Base-by-base conservation (phyloP, 2,329 filamentous ascomycete genomes). In the Penicillium sp. region DNA sequence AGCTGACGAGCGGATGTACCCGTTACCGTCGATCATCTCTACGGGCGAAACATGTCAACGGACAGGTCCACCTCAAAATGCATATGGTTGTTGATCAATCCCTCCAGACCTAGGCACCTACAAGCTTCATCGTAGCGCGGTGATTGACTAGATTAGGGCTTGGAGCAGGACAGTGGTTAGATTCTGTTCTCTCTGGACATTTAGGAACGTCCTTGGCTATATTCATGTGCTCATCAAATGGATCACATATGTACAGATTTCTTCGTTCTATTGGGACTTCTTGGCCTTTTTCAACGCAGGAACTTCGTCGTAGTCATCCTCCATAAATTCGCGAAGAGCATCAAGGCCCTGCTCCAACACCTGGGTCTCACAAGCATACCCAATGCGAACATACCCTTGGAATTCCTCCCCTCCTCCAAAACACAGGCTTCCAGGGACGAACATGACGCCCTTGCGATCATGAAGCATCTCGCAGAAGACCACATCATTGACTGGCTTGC, bases 351-450 rank as follows among this genome's bases (percentile, higher is more conserved):
- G 76, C 58, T 79, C 73, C 45, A 94, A 61, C n/a, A 87, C 76
- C 11, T 82, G 76, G 0, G 85, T 90, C 57, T 84, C 77, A 59
- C 81, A 84, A 1, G 84, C 86, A 67, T 85, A 93, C 0, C 88
- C 88, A 52, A 94, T 77, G 50, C 89, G 76, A 24, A 94, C 83
- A 66, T 81, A 90, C 2, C 88, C 88, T 56, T 77, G 75, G 60
- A 87, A 90, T 39, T 88, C 83, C 35, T 76, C 62, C 9, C 73
- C 74, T 3, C 73, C 66, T 0, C 88, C 89, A 66, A 95, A 94
- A 57, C 84, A 88, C 37, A 74, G 76, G 40, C 80, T 81, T 0
- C 86, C 89, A 0, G 89, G 88, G 8, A 88, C 73, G 50, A 93
- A 75, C 74, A 93, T 76, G 5, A 90, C 85, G 13, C 86, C 86